Base-by-base conservation (phyloP, 345 rosid genomes). In the Populus davidiana region DNA sequence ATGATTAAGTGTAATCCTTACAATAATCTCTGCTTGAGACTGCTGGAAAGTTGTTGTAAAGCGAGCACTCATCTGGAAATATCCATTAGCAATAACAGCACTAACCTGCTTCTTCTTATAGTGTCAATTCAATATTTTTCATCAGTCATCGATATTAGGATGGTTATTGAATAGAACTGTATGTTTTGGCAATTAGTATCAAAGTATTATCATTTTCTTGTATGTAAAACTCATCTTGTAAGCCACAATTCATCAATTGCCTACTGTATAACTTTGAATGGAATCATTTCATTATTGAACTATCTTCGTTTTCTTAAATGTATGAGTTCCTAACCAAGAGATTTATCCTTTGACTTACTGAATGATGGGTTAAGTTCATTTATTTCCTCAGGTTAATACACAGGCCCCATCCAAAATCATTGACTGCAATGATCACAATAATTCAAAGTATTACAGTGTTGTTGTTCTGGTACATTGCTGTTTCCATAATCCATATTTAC, bases 401-500 rank as follows among this genome's bases (percentile, higher is more conserved):
- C 96, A 90, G 80, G 94, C 99, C 23, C 86, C 88, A 31, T 77
- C 97, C 11, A 75, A 85, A 35, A 78, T 93, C 12, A 78, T 82
- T 78, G 94, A 93, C 79, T 96, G 98, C 72, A 91, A 88, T 74
- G 90, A 96, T 72, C 86, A 81, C 20, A 92, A 90, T 86, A 78
- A 96, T 84, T 92, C 97, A 4, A 95, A 93, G 83, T 95, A 90
- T 79, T 93, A 90, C 81, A 78, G 87, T 69, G 93, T 92, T 71
- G 92, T 93, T 17, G 94, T 95, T 84, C 98, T 90, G 96, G 98
- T 96, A 85, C 65, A 47, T 59, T 67, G 16, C 29, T 43, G 47
- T 67, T 5, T 68, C 76, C 23, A 43, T 72, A 75, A 23, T 72
- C 11, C 18, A 25, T 14, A 49, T 65, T 52, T 27, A 63, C 39